Conservation (phyloP, 257 asterid genomes). For the Henckelia pumila region DNA sequence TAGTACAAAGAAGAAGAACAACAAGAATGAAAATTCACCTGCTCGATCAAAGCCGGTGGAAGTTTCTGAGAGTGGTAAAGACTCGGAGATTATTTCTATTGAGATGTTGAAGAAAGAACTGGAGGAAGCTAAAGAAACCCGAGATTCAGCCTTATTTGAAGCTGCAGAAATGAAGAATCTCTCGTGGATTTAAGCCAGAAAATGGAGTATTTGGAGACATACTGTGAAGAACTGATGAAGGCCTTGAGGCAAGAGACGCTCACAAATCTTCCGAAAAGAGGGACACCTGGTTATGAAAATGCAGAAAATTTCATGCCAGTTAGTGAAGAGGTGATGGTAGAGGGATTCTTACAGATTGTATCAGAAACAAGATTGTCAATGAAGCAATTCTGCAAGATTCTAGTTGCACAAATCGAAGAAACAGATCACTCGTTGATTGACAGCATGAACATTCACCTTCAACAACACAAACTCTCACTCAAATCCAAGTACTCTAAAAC, state of each 20-base stretch:
- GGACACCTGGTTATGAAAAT: conserved; percentile 41
- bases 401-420: conserved; percentile 52
- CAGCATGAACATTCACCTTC: conserved; percentile 64
- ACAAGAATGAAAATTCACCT: conserved; percentile 46
- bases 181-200: conserved; percentile 61
- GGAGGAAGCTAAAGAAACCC: conserved; percentile 50
- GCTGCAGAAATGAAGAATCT: conserved; percentile 65
- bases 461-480: conserved; percentile 56
- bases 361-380: conserved; percentile 81
- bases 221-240: conserved; percentile 78
- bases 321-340: conserved; percentile 69
- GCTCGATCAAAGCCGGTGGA: conserved; percentile 40
- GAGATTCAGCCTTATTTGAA: conserved; percentile 59
- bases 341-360: conserved; percentile 84
- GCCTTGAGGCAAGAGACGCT: conserved; percentile 43
- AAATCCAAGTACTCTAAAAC: conserved; percentile 59
- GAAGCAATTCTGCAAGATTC: conserved; percentile 78
- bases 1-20: conserved; percentile 58
- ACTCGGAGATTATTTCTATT: conserved; percentile 38
- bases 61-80: conserved; percentile 37
- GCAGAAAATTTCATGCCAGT: conserved; percentile 50
- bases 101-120: conserved; percentile 61
- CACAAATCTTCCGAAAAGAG: conserved; percentile 34
- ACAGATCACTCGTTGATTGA: conserved; percentile 43
- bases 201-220: conserved; percentile 62